Percentiles rank a stretch among this genome's conserved stretches.
These are phyloP conservation scores for Podospora fimiseda DNA, from an alignment of 495 filamentous ascomycete species.

Conservation along the genomic window DNA sequence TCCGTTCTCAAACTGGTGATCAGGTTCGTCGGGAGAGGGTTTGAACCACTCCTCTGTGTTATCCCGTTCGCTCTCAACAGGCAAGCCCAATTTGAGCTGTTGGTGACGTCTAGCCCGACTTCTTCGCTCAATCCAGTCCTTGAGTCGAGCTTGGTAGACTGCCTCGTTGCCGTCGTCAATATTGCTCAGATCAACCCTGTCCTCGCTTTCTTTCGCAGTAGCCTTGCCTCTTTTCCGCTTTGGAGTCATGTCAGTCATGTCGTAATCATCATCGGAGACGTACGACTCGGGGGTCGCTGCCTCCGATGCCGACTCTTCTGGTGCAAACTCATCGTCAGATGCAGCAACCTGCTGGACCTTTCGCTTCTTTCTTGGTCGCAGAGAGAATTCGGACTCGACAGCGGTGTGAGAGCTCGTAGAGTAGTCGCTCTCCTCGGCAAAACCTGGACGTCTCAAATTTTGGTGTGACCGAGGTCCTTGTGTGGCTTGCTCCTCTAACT, in stretches of 20 bases:
- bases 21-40: conserved; percentile 72
- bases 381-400: conserved; percentile 43
- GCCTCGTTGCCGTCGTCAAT: conserved; percentile 90
- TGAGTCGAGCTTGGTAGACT: conserved; percentile 70
- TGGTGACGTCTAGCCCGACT: conserved; percentile 54
- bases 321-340: conserved; percentile 42
- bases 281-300: conserved; percentile 23
- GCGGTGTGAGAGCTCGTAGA: conserved; percentile 11
- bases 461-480: conserved; percentile 66
- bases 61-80: conserved; percentile 26
- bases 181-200: conserved; percentile 61
- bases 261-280: conserved; percentile 32
- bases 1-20: conserved; percentile 65
- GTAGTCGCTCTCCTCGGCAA: conserved; percentile 45
- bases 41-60: conserved; percentile 71
- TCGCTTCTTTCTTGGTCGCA: conserved; percentile 45
- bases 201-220: conserved; percentile 28
- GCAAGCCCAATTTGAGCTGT: conserved; percentile 29
- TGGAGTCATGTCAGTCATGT: conserved; percentile 27
- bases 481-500: conserved; percentile 51
- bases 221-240: conserved; percentile 37
- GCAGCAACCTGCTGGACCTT: conserved; percentile 25
- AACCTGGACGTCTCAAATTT: conserved; percentile 73
- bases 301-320: conserved; percentile 23
- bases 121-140: conserved; percentile 65